Conservation (phyloP, 2,329 filamentous ascomycete genomes). For the Alternaria conjuncta region DNA sequence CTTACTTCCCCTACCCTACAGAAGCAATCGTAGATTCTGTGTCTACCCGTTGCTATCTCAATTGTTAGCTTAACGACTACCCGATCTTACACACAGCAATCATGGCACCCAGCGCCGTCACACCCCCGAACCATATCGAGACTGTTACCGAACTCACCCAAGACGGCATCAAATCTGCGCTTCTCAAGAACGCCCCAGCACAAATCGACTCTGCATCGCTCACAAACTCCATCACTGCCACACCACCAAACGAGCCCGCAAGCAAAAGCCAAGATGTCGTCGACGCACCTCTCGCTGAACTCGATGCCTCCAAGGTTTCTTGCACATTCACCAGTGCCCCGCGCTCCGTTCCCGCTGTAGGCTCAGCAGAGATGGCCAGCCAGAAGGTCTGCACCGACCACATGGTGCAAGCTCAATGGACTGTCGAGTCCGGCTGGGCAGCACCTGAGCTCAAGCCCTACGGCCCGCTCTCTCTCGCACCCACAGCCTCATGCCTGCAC, state of each 20-base stretch:
- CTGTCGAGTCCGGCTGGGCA: conserved; percentile 69
- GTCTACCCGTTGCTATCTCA: neutral
- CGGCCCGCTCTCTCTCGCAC: conserved; percentile 77
- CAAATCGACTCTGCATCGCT: conserved; percentile 35
- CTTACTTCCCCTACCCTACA: neutral
- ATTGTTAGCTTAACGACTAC: neutral
- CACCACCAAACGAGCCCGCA: conserved; percentile 28
- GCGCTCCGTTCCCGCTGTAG: conserved; percentile 50
- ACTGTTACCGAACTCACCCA: conserved; percentile 39
- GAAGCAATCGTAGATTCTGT: neutral
- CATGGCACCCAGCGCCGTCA: conserved; percentile 44
- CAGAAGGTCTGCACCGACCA: conserved; percentile 74
- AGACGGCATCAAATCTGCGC: conserved; percentile 39
- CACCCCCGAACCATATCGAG: conserved; percentile 35
- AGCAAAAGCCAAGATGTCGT: conserved; percentile 16
- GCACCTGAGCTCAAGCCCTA: conserved; percentile 77
- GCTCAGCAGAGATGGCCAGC: conserved; percentile 49
- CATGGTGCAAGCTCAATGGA: conserved; percentile 82
- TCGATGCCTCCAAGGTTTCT: conserved; percentile 54
- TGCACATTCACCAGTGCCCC: conserved; percentile 51
- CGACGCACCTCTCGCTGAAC: conserved; percentile 41
- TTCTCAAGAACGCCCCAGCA: conserved; percentile 40
- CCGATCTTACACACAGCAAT: neutral
- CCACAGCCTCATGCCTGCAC: conserved; percentile 81
- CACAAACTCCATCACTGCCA: conserved; percentile 31